Evolutionary conservation across 352 stramenopile genomes (phyloP).

Genomic region (Globisporangium cederbergense): DNA sequence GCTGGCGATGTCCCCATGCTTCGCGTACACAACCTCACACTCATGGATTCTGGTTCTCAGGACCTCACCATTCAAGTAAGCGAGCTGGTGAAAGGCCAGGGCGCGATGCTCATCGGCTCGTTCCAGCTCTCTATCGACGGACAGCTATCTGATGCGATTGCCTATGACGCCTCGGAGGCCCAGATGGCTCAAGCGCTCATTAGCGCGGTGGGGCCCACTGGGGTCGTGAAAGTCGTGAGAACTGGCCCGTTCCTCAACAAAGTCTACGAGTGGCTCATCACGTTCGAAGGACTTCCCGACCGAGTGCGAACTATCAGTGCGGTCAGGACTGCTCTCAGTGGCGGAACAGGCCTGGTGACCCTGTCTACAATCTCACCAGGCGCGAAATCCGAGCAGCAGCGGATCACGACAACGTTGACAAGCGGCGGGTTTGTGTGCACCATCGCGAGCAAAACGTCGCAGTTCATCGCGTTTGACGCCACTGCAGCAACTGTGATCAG

Average conservation of each 20-base stretch:
- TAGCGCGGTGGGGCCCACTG: not conserved
- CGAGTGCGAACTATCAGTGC: conserved; percentile 25
- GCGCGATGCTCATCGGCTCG: conserved; percentile 33
- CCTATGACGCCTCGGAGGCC: conserved; percentile 33
- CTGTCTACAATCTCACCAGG: conserved; percentile 22
- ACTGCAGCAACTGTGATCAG: conserved; percentile 13
- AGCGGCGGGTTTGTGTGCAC: conserved; percentile 40
- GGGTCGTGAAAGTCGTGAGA: conserved; percentile 22
- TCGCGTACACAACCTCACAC: conserved; percentile 33
- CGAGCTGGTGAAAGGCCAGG: conserved; percentile 47
- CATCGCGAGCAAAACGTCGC: conserved; percentile 8
- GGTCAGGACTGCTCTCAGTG: conserved; percentile 19
- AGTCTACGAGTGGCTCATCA: conserved; percentile 37
- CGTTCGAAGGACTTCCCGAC: conserved; percentile 31
- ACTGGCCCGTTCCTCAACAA: conserved; percentile 42
- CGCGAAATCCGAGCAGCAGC: conserved; percentile 40
- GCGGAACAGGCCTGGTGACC: conserved; percentile 23
- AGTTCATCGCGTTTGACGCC: conserved; percentile 30
- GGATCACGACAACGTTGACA: conserved; percentile 29
- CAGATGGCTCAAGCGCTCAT: conserved; percentile 23
- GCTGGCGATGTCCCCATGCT: conserved; percentile 51
- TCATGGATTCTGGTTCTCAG: conserved; percentile 39
- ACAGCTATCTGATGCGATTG: conserved; percentile 16
- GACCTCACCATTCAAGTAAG: conserved; percentile 38
- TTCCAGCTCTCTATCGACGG: conserved; percentile 47